Conservation (phyloP, 2,329 filamentous ascomycete species). For the Thermothelomyces thermophilus region DNA sequence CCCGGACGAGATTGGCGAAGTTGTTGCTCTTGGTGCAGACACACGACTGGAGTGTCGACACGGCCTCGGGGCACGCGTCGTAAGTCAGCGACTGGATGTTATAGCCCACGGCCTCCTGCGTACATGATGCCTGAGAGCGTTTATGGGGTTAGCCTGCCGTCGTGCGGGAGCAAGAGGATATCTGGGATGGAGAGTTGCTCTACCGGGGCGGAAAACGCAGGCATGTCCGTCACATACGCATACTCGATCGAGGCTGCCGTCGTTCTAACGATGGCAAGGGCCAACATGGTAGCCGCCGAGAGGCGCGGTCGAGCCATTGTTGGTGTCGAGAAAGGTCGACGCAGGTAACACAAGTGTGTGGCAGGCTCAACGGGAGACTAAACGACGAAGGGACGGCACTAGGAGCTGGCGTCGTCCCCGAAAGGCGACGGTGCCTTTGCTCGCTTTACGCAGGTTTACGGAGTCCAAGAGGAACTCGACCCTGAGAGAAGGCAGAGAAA, state of each 20-base stretch:
- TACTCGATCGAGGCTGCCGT: slow-evolving; percentile 32
- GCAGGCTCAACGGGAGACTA: slow-evolving; percentile 1
- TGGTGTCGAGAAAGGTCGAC: slow-evolving; percentile 8
- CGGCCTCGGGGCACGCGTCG: slow-evolving; percentile 37
- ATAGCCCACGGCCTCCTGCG: slow-evolving; percentile 38
- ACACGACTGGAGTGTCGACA: slow-evolving; percentile 43
- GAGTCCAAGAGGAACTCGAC: background rate
- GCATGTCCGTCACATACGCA: slow-evolving; percentile 41
- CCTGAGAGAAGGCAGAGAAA: background rate
- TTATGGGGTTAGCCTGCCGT: slow-evolving; percentile 1
- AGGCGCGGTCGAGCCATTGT: slow-evolving; percentile 15
- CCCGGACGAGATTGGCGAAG: slow-evolving; percentile 32
- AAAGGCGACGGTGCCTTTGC: background rate
- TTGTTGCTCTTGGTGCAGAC: slow-evolving; percentile 45
- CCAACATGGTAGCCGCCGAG: slow-evolving; percentile 6
- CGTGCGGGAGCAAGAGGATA: background rate
- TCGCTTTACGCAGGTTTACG: background rate
- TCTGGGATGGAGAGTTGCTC: background rate
- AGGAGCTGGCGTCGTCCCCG: background rate
- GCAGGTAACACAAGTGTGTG: background rate
- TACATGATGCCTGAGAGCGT: slow-evolving; percentile 42
- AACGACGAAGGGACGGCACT: slow-evolving; percentile 11
- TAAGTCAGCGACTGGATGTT: slow-evolving; percentile 39
- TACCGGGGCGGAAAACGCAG: slow-evolving; percentile 37
- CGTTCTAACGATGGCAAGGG: slow-evolving; percentile 5